Evolutionary conservation across 2,329 filamentous ascomycete species (phyloP).

Genomic region (Orbilia quercus): DNA sequence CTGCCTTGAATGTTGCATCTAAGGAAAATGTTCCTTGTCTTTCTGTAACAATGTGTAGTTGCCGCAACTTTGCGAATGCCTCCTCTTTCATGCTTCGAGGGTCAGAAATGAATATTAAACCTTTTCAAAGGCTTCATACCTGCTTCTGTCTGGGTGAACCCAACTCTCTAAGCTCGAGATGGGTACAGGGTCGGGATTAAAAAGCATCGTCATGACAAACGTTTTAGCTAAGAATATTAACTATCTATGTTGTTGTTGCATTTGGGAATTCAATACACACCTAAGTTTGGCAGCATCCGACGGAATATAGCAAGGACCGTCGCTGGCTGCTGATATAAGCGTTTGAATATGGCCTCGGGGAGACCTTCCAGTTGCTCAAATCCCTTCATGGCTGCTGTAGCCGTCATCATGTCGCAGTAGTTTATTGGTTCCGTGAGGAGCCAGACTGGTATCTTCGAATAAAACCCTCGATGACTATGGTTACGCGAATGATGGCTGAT

Average conservation of each 20-base stretch:
- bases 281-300: constrained; percentile 93
- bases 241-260: constrained; percentile 8
- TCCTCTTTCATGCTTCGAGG: constrained; percentile 80
- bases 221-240: constrained; percentile 75
- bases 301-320: constrained; percentile 95
- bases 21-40: constrained; percentile 66
- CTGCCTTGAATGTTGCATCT: constrained; percentile 82
- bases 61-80: constrained; percentile 80
- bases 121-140: constrained; percentile 63
- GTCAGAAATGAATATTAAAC: constrained; percentile 61
- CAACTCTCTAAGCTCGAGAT: constrained; percentile 85
- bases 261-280: constrained; percentile 65
- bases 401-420: constrained; percentile 11
- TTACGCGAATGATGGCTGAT: no score
- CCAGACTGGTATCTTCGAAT: no score
- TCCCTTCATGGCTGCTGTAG: constrained; percentile 39
- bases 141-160: constrained; percentile 76
- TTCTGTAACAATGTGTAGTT: constrained; percentile 84
- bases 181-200: constrained; percentile 82
- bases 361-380: constrained; percentile 92
- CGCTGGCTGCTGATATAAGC: constrained; percentile 94
- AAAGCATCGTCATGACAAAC: constrained; percentile 94
- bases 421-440: not conserved
- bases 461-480: no score
- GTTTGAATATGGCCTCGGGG: constrained; percentile 86